phyloP scores from a whole-genome alignment of 2,329 filamentous ascomycete genomes.

The Colletotrichum sp. region DNA sequence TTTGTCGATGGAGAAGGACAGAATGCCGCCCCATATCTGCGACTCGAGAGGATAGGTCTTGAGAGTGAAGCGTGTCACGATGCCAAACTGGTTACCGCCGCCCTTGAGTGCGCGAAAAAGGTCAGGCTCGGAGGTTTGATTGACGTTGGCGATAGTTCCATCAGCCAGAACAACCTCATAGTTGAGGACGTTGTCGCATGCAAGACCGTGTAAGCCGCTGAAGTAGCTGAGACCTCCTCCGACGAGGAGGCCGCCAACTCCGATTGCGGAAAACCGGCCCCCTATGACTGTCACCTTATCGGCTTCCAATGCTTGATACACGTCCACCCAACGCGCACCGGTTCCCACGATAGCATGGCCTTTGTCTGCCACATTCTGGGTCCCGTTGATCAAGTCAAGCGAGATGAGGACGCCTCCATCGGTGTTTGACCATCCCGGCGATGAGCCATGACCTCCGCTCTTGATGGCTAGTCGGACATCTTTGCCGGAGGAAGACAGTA shows the following conservation, averaged over 20 bases:
- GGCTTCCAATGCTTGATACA: neutral
- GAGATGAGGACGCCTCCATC: neutral
- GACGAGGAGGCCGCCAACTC: conserved; percentile 29
- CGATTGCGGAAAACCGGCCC: conserved; percentile 36
- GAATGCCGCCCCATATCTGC: neutral
- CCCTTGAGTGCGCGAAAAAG: neutral
- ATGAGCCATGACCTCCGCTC: conserved; percentile 53
- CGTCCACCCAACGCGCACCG: neutral
- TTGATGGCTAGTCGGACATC: conserved; percentile 52
- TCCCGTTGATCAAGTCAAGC: neutral
- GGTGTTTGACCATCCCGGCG: neutral
- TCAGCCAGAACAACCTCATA: conserved; percentile 53
- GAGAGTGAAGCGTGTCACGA: neutral
- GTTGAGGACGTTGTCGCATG: conserved; percentile 50
- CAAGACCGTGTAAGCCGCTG: conserved; percentile 54
- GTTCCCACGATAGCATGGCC: neutral
- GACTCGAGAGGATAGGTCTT: neutral
- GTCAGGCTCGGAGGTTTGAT: conserved; percentile 15
- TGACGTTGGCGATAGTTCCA: conserved; percentile 47
- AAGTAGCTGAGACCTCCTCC: conserved; percentile 55
- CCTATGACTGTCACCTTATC: neutral
- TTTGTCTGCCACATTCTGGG: neutral
- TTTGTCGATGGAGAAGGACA: neutral
- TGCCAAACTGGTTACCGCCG: neutral
- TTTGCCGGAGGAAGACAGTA: neutral